Evolutionary conservation across 306 rosid genomes (phyloP), one percentile per base, ranked within the genome.

Genomic region (Cercis canadensis): DNA sequence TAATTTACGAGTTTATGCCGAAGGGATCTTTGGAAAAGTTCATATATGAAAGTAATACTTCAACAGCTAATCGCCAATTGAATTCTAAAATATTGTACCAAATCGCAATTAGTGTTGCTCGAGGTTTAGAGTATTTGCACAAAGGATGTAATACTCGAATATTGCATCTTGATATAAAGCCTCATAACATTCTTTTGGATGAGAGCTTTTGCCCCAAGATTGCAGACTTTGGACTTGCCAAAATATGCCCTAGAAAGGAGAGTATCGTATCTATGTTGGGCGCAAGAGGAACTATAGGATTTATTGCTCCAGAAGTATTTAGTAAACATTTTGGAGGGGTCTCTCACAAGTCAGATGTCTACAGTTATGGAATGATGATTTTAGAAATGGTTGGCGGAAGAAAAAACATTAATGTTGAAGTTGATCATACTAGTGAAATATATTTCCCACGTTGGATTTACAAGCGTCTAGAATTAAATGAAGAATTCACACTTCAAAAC

Each of bases 101-200:
- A 3, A 74, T 82, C 37, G 8, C 72, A 4, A n/a, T 82, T 0
- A 83, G 83, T 33, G 24, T 55, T 59, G 86, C 86, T 19, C 49
- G 52, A 14, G 86, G 86, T 0, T 44, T 82, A n/a, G 80, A 77
- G 66, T 81, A 77, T 3, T 56, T 77, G 29, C 85, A 81, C 0
- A 69, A 40, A 0, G 82, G 85, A 1, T 81, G 75, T 19, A 72
- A 33, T 14, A 73, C 82, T 43, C 6, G 68, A 62, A 81, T 81
- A 44, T 62, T 81, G 11, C 85, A 81, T 69, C 62, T 81, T 0
- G 85, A 81, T 5, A 73, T 79, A 7, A 79, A 79, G 21, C 81
- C 76, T 13, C 81, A 76, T n/a, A 76, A 76, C 21, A 68, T 79
- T 0, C 46, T 65, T 9, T 19, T 49, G 0, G 46, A 49, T 32